A percentile compares a stretch with the other conserved stretches of the same genome.
phyloP scores from a whole-genome alignment of 1,284 basidiomycete species.

The Ganoderma leucocontextum region DNA sequence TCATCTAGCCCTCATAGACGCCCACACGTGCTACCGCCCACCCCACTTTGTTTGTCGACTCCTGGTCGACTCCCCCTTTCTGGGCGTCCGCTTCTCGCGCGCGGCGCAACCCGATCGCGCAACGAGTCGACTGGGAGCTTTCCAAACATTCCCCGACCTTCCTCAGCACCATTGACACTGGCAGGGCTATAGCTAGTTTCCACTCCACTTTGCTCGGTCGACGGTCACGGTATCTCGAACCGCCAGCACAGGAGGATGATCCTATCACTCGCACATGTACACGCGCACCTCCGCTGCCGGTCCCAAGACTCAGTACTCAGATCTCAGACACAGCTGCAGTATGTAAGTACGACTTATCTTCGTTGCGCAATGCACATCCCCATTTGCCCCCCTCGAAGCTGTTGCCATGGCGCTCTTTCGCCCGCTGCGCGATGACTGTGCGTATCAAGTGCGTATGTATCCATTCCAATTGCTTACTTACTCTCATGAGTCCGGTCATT shows the following conservation, averaged over 20 bases:
- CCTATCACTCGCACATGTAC: conserved; percentile 11
- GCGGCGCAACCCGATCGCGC: neutral
- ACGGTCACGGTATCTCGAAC: neutral
- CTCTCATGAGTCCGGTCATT: too few relatives aligned
- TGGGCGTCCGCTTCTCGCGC: neutral
- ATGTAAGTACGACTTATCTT: too few relatives aligned
- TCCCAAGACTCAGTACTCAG: neutral
- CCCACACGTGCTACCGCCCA: conserved; percentile 22
- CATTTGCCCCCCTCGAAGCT: neutral
- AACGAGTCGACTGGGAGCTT: neutral
- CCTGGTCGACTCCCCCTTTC: conserved; percentile 4
- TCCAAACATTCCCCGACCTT: too few relatives aligned
- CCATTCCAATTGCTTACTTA: too few relatives aligned
- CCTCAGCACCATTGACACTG: too few relatives aligned
- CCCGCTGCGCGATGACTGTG: conserved; percentile 6
- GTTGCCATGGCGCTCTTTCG: conserved; percentile 14
- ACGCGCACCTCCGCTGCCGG: neutral
- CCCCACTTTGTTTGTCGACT: conserved; percentile 4
- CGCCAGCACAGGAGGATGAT: conserved; percentile 1
- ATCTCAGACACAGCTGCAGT: neutral
- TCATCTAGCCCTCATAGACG: conserved; percentile 15
- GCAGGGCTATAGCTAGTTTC: too few relatives aligned
- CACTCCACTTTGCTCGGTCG: neutral
- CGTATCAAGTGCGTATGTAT: neutral
- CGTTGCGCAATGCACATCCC: neutral